Base-by-base conservation (phyloP, 1,284 basidiomycete species). In the Sanghuangporus baumii region DNA sequence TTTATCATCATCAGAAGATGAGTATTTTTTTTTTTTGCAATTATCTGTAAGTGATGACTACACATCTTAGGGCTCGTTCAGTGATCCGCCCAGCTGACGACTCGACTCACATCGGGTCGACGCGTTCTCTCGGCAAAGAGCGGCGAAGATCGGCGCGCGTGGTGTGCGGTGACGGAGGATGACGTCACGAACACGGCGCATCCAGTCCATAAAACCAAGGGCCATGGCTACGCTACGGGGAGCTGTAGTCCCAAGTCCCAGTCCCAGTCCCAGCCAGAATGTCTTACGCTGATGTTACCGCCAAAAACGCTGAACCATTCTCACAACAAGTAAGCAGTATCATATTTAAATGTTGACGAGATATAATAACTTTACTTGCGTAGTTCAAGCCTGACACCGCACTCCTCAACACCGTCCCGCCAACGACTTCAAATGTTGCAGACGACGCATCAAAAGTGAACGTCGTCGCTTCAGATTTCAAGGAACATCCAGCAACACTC, bases 201-300 rank as follows among this genome's bases (percentile, higher is more conserved):
- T 11, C 41, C 41, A 43, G 4, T 43, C 41, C 41, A n/a, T 43
- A 43, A 12, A 43, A 43, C 41, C 41, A 1, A 43, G 2, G 4
- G 47, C 18, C 47, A 16, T 2, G n/a, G n/a, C n/a, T n/a, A n/a
- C n/a, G n/a, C n/a, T n/a, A n/a, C n/a, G n/a, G n/a, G n/a, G n/a
- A n/a, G n/a, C n/a, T n/a, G n/a, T n/a, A n/a, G n/a, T n/a, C n/a
- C n/a, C n/a, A n/a, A 12, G 16, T 16, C 8, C 2, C 9, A 48
- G 8, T 18, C 20, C 18, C 47, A 48, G 8, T 18, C 23, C 6
- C 50, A 52, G 18, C 8, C 8, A 52, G 67, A 71, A 87, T 87
- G 83, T 85, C 85, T 64, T 90, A 89, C 80, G 88, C 88, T 16
- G 75, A 79, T 23, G 81, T 86, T 67, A 79, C 86, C 60, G 80